Base-by-base conservation (phyloP, 768 basidiomycete species). In the Albatrellus ellisii region DNA sequence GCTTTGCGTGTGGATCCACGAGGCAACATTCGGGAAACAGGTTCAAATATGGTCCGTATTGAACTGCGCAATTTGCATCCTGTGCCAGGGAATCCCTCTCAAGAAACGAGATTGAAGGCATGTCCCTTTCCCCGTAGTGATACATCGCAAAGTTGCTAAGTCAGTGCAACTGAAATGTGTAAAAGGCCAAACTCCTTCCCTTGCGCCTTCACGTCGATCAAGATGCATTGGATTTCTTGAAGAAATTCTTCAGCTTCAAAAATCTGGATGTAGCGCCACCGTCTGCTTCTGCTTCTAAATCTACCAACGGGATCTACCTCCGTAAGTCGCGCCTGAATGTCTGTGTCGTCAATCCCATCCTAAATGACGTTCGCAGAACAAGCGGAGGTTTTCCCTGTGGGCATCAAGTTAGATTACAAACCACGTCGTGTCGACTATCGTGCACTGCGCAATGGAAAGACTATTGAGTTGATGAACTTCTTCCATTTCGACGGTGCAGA, bases 401-500 rank as follows among this genome's bases (percentile, higher is more conserved):
- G 92, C 57, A 62, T 99, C 51, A 98, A 97, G 63, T 68, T 99
- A 9, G 95, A 99, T 57, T 99, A 98, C 61, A 99, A 99, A 57
- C 95, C 95, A 41, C 85, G 97, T 36, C 77, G 92, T 5, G 92
- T 99, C 15, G 89, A 98, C 58, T 95, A 97, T 58, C 66, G 77
- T 47, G 95, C 92, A 7, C 65, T 99, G 44, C 73, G 79, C 28
- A 83, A 91, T 46, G 95, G 95, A 11, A 77, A 72, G 59, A 91
- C 90, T 0, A 94, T 94, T 46, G 95, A 99, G 56, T 62, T 99
- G 35, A 98, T 99, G 94, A 99, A 99, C 57, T 98, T 99, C 60
- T 99, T 99, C 79, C 92, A 98, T 62, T 99, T 98, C 50, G 95
- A 98, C 52, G 92, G 89, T 0, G 86, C 94, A 3, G 95, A 97